Percentiles rank a stretch among this genome's conserved stretches.
Evolutionary conservation across 2,329 filamentous ascomycete species (phyloP).

Genomic region (Didymosphaeria variabile): DNA sequence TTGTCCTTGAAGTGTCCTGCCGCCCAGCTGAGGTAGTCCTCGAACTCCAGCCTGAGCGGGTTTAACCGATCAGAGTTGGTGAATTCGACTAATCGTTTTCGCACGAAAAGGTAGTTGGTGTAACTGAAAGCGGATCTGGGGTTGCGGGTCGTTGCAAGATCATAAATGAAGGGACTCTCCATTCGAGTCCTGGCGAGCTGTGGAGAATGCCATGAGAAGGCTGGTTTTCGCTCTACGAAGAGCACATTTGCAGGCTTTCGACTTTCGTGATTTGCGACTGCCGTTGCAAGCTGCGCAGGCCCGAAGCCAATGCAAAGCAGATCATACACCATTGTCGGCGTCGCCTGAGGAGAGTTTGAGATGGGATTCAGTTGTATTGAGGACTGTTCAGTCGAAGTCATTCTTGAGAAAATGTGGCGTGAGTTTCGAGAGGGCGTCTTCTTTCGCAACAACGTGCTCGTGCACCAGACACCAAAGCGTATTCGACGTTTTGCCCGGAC

Average conservation of each 20-base stretch:
- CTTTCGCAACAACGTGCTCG: slow-evolving; percentile 1
- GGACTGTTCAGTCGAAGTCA: slow-evolving; percentile 33
- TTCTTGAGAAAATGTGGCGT: slow-evolving; percentile 18
- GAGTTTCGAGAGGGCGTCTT: background rate
- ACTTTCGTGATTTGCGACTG: slow-evolving; percentile 46
- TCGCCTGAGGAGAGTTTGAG: slow-evolving; percentile 25
- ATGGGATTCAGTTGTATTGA: slow-evolving; percentile 21
- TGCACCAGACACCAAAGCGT: slow-evolving; percentile 5
- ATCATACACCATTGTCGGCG: slow-evolving; percentile 35
- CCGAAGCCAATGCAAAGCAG: slow-evolving; percentile 49
- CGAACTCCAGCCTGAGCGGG: slow-evolving; percentile 49
- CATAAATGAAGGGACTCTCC: slow-evolving; percentile 47
- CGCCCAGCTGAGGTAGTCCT: slow-evolving; percentile 50
- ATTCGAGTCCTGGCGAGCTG: slow-evolving; percentile 45
- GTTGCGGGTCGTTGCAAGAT: slow-evolving; percentile 47
- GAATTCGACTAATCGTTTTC: slow-evolving; percentile 45
- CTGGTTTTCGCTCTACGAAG: slow-evolving; percentile 44
- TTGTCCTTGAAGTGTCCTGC: slow-evolving; percentile 45
- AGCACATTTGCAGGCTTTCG: slow-evolving; percentile 36
- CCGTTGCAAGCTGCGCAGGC: slow-evolving; percentile 46
- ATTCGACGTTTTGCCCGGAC: slow-evolving; percentile 8
- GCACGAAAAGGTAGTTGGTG: slow-evolving; percentile 43
- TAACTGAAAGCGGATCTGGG: slow-evolving; percentile 48
- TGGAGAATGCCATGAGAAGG: slow-evolving; percentile 44
- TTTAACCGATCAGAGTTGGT: slow-evolving; percentile 49